Conservation (phyloP, 2,329 filamentous ascomycete species). For the Penicillium olsonii region DNA sequence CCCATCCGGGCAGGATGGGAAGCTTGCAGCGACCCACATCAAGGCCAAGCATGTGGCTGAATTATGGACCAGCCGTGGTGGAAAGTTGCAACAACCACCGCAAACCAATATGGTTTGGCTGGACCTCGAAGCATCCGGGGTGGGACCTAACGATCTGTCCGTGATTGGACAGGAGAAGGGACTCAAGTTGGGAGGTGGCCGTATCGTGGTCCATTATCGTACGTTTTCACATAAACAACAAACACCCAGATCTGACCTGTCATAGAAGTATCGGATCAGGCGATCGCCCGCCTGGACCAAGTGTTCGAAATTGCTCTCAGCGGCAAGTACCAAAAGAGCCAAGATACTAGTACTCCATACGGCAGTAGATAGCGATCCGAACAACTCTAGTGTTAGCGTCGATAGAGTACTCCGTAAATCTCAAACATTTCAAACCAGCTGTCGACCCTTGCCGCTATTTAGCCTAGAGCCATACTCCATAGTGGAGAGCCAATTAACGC, state of each 20-base stretch:
- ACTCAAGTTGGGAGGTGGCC: slow-evolving; percentile 56
- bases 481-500: slow-evolving; percentile 17
- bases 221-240: slow-evolving; percentile 22
- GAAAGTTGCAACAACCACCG: slow-evolving; percentile 66
- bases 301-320: slow-evolving; percentile 53
- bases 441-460: neutral
- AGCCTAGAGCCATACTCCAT: too few species aligned
- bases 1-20: slow-evolving; percentile 60
- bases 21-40: slow-evolving; percentile 61
- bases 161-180: slow-evolving; percentile 59
- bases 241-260: slow-evolving; percentile 24
- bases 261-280: slow-evolving; percentile 65
- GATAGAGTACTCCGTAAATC: neutral
- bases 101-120: slow-evolving; percentile 95
- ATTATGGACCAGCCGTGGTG: slow-evolving; percentile 70
- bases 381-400: too few species aligned
- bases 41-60: slow-evolving; percentile 63
- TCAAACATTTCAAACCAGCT: neutral
- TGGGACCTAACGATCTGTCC: slow-evolving; percentile 56
- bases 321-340: slow-evolving; percentile 34
- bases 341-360: slow-evolving; percentile 35
- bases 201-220: slow-evolving; percentile 70
- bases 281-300: slow-evolving; percentile 58
- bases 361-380: slow-evolving; percentile 28
- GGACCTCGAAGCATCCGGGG: slow-evolving; percentile 64